phyloP scores from a whole-genome alignment of 83 land plant genomes.

The Thuja plicata region DNA sequence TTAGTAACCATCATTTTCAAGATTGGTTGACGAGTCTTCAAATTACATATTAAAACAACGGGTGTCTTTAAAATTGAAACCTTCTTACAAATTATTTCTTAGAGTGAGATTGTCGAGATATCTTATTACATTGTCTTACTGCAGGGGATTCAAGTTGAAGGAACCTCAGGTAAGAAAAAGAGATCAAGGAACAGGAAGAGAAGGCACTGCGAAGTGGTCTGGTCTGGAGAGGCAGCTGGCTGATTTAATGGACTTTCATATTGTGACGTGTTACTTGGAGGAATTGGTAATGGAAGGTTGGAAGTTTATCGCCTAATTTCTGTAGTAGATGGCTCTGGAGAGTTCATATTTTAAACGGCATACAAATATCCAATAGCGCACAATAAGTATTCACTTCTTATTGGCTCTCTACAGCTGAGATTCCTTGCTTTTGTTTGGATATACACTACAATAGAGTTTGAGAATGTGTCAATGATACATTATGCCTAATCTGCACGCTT shows the following conservation, averaged over 20 bases:
- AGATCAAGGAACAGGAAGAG: slow-evolving; percentile 8
- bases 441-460: too few relatives aligned
- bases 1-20: background rate
- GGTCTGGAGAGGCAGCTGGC: slow-evolving; percentile 5
- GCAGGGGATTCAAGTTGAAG: background rate
- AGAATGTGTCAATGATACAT: too few relatives aligned
- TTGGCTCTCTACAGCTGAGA: too few relatives aligned
- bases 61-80: background rate
- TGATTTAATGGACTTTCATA: background rate
- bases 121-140: background rate
- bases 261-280: background rate
- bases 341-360: background rate
- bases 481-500: too few relatives aligned
- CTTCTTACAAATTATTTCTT: background rate
- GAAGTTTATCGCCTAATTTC: background rate
- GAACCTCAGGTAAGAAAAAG: background rate
- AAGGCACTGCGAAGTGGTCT: background rate
- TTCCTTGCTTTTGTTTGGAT: background rate
- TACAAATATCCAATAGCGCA: background rate
- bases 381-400: background rate
- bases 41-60: background rate
- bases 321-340: background rate
- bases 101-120: background rate
- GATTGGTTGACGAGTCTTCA: background rate
- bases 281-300: background rate